Evolutionary conservation across 78 protist species (phyloP).

Genomic region (Emiliania huxleyi): DNA sequence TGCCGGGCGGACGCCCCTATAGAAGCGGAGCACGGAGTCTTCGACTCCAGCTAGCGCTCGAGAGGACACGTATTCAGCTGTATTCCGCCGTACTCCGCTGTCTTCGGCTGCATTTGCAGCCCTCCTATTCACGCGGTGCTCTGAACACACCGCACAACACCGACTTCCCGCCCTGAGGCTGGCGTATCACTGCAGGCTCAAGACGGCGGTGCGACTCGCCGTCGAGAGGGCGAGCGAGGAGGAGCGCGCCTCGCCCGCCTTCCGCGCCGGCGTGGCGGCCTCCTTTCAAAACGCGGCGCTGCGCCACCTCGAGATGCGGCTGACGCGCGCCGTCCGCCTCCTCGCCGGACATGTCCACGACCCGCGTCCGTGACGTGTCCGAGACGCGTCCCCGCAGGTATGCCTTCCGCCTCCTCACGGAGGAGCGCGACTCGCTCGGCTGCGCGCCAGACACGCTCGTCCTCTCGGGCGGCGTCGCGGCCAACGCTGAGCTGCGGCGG

Average conservation of each 20-base stretch:
- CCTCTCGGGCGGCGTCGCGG: constrained; percentile 44
- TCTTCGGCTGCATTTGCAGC: no score
- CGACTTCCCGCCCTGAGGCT: no score
- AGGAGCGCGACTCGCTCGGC: neutral
- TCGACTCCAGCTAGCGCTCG: no score
- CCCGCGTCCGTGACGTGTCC: neutral
- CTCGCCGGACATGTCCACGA: neutral
- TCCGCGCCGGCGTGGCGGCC: constrained; percentile 52
- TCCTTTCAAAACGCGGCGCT: constrained; percentile 44
- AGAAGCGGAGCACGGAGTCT: no score
- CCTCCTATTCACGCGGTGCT: no score
- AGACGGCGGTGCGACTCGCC: constrained; percentile 39
- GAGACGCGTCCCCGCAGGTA: no score
- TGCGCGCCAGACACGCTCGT: neutral
- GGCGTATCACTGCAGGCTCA: no score
- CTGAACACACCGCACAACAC: no score
- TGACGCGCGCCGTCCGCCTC: neutral
- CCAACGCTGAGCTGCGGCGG: neutral
- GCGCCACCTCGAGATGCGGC: constrained; percentile 37
- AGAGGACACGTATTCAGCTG: no score
- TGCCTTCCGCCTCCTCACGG: no score
- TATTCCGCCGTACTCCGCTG: no score
- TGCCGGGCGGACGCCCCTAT: no score
- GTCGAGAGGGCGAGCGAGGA: neutral
- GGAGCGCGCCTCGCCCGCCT: neutral